phyloP scores from a whole-genome alignment of 1,284 basidiomycete species.

The Papiliotrema fonsecae region DNA sequence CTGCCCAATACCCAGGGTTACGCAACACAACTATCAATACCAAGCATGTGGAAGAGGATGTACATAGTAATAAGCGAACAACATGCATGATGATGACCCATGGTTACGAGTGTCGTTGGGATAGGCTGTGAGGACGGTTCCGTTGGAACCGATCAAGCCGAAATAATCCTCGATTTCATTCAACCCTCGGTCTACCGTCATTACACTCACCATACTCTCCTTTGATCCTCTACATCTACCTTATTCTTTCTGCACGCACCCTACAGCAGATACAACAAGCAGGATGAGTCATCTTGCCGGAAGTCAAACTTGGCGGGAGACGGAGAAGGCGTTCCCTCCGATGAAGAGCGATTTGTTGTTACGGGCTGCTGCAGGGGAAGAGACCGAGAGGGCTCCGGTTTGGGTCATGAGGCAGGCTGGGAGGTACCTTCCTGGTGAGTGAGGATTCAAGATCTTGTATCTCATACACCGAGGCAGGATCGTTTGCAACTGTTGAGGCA shows the following conservation, averaged over 20 bases:
- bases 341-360: constrained; percentile 86
- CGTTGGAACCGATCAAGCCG: too few relatives aligned
- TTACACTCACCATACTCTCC: neutral
- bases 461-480: too few relatives aligned
- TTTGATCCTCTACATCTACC: neutral
- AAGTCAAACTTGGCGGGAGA: constrained; percentile 24
- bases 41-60: too few relatives aligned
- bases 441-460: neutral
- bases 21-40: too few relatives aligned
- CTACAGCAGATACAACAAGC: constrained; percentile 18
- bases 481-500: too few relatives aligned
- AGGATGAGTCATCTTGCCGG: constrained; percentile 14
- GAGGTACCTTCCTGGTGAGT: constrained; percentile 82
- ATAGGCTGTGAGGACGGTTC: too few relatives aligned
- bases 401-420: constrained; percentile 99
- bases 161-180: too few relatives aligned
- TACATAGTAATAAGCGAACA: too few relatives aligned
- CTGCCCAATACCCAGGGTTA: too few relatives aligned
- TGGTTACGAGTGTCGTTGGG: too few relatives aligned
- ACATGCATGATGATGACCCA: too few relatives aligned
- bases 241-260: neutral
- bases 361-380: constrained; percentile 80
- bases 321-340: constrained; percentile 56
- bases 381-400: constrained; percentile 86
- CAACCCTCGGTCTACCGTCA: too few relatives aligned